Evolutionary conservation across 78 protist genomes (phyloP).

Genomic region (Speleostelium caveatum): DNA sequence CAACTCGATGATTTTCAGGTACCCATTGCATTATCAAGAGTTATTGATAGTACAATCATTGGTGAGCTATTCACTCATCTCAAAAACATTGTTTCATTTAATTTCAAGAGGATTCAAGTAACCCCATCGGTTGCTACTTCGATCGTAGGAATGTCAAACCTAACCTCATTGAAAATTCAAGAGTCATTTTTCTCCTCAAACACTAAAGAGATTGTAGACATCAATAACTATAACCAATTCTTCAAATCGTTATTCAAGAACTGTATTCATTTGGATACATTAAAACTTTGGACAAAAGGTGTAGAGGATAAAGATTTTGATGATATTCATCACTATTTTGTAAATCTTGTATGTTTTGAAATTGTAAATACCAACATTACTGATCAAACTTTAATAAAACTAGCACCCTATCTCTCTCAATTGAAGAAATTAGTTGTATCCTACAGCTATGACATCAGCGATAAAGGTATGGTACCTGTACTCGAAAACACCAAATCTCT

Average conservation of each 20-base stretch:
- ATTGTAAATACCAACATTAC: background rate
- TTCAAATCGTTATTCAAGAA: background rate
- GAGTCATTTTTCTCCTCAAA: background rate
- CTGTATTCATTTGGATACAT: background rate
- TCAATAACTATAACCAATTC: conserved; percentile 13
- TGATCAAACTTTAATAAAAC: background rate
- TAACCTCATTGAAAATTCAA: background rate
- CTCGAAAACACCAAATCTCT: background rate
- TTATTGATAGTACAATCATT: background rate
- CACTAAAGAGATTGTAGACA: background rate
- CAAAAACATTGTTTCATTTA: background rate
- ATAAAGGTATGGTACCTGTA: conserved; percentile 19
- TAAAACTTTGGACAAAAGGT: background rate
- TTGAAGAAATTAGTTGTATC: background rate
- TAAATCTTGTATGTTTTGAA: background rate
- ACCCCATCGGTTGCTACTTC: background rate
- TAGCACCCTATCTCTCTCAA: conserved; percentile 37
- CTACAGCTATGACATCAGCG: background rate
- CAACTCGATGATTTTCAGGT: conserved; percentile 3
- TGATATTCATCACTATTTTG: conserved; percentile 5
- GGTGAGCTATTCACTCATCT: background rate
- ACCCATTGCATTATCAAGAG: background rate
- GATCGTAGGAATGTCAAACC: background rate
- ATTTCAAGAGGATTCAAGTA: background rate
- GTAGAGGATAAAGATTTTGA: conserved; percentile 22